Percentiles rank a stretch among this genome's conserved stretches.
These are phyloP conservation scores for Astragalus membranaceus DNA, from an alignment of 306 rosid species.

Conservation along the genomic window DNA sequence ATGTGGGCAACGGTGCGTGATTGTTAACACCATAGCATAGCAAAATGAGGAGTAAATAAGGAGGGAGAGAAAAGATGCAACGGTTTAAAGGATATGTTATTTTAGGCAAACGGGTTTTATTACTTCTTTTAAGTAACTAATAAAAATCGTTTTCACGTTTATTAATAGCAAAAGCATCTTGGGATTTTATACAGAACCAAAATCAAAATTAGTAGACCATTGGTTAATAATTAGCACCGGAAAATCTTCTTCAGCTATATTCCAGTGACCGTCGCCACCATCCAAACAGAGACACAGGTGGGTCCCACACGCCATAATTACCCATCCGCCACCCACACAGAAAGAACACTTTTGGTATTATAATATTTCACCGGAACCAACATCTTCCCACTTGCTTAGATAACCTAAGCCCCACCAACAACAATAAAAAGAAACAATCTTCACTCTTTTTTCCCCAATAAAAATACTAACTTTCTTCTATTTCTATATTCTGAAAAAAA, in stretches of 20 bases:
- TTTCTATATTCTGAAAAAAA: too few relatives aligned
- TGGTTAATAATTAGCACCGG: not conserved
- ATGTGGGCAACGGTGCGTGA: too few relatives aligned
- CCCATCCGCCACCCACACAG: conserved; percentile 45
- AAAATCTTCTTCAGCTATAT: conserved; percentile 16
- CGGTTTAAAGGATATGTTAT: not conserved
- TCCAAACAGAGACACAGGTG: not conserved
- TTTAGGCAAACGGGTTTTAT: not conserved
- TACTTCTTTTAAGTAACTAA: not conserved
- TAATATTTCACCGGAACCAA: not conserved
- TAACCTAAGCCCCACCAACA: conserved; percentile 19
- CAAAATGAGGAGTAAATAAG: not conserved
- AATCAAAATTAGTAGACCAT: conserved; percentile 10
- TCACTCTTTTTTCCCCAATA: not conserved
- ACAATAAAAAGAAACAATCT: not conserved
- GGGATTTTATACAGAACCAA: not conserved
- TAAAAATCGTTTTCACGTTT: not conserved
- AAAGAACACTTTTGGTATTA: not conserved
- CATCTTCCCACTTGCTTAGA: conserved; percentile 18
- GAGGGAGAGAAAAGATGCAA: not conserved
- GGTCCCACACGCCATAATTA: conserved; percentile 43
- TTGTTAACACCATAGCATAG: not conserved
- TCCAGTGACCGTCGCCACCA: conserved; percentile 19
- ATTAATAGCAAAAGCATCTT: not conserved
- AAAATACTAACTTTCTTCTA: too few relatives aligned